Evolutionary conservation across 2,329 filamentous ascomycete species (phyloP).

Genomic region (Phialocephala sp.): DNA sequence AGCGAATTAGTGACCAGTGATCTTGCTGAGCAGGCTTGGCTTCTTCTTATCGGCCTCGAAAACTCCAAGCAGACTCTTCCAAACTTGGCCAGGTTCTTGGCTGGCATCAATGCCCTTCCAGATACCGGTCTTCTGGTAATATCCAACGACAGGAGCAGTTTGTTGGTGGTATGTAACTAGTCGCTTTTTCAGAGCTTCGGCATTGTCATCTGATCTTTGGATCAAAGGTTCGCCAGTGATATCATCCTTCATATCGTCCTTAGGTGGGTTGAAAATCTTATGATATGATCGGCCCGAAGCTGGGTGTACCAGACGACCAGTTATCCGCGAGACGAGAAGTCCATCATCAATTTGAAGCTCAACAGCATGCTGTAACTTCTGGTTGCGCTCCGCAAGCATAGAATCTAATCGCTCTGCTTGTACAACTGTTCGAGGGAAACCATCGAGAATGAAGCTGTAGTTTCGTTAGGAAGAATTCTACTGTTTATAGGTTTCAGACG

Average conservation of each 20-base stretch:
- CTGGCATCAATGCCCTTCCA: slow-evolving; percentile 95
- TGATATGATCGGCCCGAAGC: slow-evolving; percentile 97
- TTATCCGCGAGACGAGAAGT: slow-evolving; percentile 93
- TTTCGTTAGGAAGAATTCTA: slow-evolving; percentile 10
- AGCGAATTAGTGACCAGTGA: slow-evolving; percentile 39
- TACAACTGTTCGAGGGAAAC: slow-evolving; percentile 94
- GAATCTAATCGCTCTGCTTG: slow-evolving; percentile 93
- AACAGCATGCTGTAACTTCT: slow-evolving; percentile 91
- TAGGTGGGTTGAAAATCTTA: slow-evolving; percentile 98
- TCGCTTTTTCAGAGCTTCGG: slow-evolving; percentile 93
- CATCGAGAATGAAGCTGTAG: slow-evolving; percentile 93
- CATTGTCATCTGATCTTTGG: slow-evolving; percentile 97
- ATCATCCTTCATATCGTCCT: slow-evolving; percentile 93
- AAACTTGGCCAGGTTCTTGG: slow-evolving; percentile 94
- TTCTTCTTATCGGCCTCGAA: slow-evolving; percentile 69
- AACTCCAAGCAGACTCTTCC: slow-evolving; percentile 88
- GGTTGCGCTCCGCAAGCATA: slow-evolving; percentile 80
- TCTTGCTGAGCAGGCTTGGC: slow-evolving; percentile 43
- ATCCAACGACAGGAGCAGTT: slow-evolving; percentile 89
- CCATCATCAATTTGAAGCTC: slow-evolving; percentile 97
- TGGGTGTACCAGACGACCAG: slow-evolving; percentile 92
- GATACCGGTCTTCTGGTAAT: slow-evolving; percentile 98
- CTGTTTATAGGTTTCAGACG: slow-evolving; percentile 42
- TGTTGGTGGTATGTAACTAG: slow-evolving; percentile 92
- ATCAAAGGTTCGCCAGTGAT: slow-evolving; percentile 95